Conservation (phyloP, 495 filamentous ascomycete genomes). For the Xylaria intraflava region DNA sequence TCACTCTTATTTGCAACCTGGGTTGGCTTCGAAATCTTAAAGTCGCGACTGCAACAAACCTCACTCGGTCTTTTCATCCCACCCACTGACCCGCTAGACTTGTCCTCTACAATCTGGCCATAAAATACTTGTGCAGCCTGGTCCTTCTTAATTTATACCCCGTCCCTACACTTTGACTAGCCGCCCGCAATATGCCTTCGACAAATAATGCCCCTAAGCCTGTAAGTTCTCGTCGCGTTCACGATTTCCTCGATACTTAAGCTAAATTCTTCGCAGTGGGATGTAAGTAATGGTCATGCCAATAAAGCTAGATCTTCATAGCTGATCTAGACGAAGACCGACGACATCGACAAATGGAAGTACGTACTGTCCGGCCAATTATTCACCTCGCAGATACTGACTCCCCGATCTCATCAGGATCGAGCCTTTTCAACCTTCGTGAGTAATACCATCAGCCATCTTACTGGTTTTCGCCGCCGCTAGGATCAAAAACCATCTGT, state of each 20-base stretch:
- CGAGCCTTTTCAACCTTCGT: conserved; percentile 7
- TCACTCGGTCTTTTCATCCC: not conserved
- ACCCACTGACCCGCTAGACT: not conserved
- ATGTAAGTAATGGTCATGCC: not conserved
- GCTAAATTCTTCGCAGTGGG: conserved; percentile 11
- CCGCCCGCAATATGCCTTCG: conserved; percentile 7
- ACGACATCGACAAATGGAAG: conserved; percentile 16
- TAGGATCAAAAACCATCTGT: not conserved
- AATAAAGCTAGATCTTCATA: not conserved
- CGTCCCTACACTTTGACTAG: not conserved
- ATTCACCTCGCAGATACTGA: not conserved
- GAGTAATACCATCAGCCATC: not conserved
- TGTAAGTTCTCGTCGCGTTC: conserved; percentile 4
- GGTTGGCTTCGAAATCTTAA: not conserved
- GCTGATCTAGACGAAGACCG: conserved; percentile 9
- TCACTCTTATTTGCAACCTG: not conserved
- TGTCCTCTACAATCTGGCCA: not conserved
- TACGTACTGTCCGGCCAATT: not conserved
- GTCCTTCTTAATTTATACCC: not conserved
- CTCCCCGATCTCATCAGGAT: not conserved
- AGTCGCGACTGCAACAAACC: not conserved
- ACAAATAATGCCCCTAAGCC: conserved; percentile 9
- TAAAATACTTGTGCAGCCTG: not conserved
- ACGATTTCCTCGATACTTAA: not conserved
- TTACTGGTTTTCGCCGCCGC: not conserved